Conservation (phyloP, 1,284 basidiomycete species). For the Naganishia sp. region DNA sequence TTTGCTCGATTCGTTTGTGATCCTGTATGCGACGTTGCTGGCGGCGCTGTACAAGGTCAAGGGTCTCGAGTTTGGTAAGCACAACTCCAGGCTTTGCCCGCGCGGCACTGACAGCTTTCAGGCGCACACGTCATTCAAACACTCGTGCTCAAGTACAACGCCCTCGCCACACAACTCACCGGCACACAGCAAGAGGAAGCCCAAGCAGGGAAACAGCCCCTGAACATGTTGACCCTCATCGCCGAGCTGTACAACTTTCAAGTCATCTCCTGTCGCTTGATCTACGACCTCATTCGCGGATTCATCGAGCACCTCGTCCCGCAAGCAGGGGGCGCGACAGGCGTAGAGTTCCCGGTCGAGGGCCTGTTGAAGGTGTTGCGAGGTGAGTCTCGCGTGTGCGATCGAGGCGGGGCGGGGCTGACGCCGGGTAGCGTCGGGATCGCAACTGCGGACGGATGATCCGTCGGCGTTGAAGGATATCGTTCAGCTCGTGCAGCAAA, state of each 20-base stretch:
- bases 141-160: slow-evolving; percentile 64
- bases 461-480: slow-evolving; percentile 60
- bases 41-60: slow-evolving; percentile 79
- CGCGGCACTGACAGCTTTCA: slow-evolving; percentile 47
- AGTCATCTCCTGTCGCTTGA: slow-evolving; percentile 79
- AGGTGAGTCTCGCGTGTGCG: slow-evolving; percentile 60
- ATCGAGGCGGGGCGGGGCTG: background rate
- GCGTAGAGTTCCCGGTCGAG: slow-evolving; percentile 81
- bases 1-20: slow-evolving; percentile 85
- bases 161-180: slow-evolving; percentile 34
- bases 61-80: slow-evolving; percentile 84
- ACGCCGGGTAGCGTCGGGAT: slow-evolving; percentile 67
- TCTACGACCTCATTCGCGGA: slow-evolving; percentile 85
- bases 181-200: slow-evolving; percentile 46
- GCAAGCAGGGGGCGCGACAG: slow-evolving; percentile 46
- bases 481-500: slow-evolving; percentile 67
- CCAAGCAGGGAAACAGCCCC: slow-evolving; percentile 73
- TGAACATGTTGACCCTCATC: slow-evolving; percentile 82
- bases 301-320: slow-evolving; percentile 61
- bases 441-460: slow-evolving; percentile 74
- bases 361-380: slow-evolving; percentile 80
- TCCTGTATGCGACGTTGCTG: slow-evolving; percentile 85
- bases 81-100: slow-evolving; percentile 1
- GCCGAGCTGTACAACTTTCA: slow-evolving; percentile 96
- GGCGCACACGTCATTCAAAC: slow-evolving; percentile 77